Percentiles rank a stretch among this genome's conserved stretches.
phyloP scores from a whole-genome alignment of 2,329 filamentous ascomycete genomes.

The Pestalotiopsis sp. region DNA sequence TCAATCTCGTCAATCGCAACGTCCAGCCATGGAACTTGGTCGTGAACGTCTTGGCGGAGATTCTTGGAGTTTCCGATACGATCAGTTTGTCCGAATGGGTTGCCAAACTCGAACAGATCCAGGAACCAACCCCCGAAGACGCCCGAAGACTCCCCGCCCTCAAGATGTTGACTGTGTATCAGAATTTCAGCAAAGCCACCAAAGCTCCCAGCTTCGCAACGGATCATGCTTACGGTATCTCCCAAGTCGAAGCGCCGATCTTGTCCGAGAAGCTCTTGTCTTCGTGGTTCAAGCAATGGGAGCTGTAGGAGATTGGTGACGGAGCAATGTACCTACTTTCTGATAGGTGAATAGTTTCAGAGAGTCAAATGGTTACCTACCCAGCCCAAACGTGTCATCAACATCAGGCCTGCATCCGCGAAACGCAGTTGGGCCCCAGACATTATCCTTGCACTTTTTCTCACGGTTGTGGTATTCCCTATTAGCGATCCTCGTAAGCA shows the following conservation, averaged over 20 bases:
- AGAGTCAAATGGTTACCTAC: too few species aligned
- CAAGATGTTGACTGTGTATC: not conserved
- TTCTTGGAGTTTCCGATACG: not conserved
- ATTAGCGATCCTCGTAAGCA: too few species aligned
- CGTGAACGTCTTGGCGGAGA: not conserved
- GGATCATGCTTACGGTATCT: not conserved
- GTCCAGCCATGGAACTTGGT: not conserved
- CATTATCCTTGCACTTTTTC: too few species aligned
- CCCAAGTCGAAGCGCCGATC: not conserved
- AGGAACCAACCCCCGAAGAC: not conserved
- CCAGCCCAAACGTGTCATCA: too few species aligned
- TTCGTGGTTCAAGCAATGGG: not conserved
- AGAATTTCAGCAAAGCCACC: not conserved
- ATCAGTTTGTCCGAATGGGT: not conserved
- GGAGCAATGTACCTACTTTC: not conserved
- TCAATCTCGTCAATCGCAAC: conserved; percentile 11
- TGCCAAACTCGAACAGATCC: not conserved
- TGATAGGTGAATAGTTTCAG: not conserved
- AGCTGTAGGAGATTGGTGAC: not conserved
- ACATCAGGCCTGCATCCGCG: too few species aligned
- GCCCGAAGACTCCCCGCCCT: not conserved
- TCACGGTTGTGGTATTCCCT: too few species aligned
- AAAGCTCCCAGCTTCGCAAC: not conserved
- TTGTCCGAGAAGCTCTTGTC: not conserved
- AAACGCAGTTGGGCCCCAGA: too few species aligned